Conservation (phyloP, 805 yeast genomes). For the Kodamaea neixiangensis region DNA sequence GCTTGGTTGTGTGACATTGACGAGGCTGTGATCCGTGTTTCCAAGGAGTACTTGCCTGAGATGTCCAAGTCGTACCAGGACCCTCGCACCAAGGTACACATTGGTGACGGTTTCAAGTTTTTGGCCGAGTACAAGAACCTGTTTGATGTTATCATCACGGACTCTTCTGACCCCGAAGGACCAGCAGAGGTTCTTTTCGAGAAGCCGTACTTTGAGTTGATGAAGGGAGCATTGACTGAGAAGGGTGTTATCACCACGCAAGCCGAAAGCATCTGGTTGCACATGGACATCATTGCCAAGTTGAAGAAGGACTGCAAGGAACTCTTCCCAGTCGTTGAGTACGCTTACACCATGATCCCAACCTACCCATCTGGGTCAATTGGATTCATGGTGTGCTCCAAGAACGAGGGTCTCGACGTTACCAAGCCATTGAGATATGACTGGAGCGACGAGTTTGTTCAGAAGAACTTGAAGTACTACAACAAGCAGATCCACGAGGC, state of each 20-base stretch:
- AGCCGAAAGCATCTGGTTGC: slow-evolving; percentile 95
- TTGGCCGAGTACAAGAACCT: slow-evolving; percentile 78
- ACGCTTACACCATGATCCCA: slow-evolving; percentile 91
- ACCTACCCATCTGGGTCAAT: slow-evolving; percentile 97
- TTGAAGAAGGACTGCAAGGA: slow-evolving; percentile 78
- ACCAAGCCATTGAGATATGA: slow-evolving; percentile 64
- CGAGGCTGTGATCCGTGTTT: slow-evolving; percentile 84
- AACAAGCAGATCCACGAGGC: slow-evolving; percentile 83
- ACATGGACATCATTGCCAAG: slow-evolving; percentile 77
- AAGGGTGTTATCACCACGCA: slow-evolving; percentile 92
- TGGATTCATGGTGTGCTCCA: slow-evolving; percentile 96
- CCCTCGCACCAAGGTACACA: slow-evolving; percentile 87
- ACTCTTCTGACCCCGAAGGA: slow-evolving; percentile 98
- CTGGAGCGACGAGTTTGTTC: slow-evolving; percentile 62
- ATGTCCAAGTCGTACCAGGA: slow-evolving; percentile 83
- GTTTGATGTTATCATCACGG: slow-evolving; percentile 94
- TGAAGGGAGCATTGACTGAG: slow-evolving; percentile 84
- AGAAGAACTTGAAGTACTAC: slow-evolving; percentile 74
- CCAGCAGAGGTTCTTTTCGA: slow-evolving; percentile 95
- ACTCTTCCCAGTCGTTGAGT: slow-evolving; percentile 90
- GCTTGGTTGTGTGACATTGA: slow-evolving; percentile 94
- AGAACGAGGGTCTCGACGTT: slow-evolving; percentile 66
- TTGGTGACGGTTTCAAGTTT: slow-evolving; percentile 98
- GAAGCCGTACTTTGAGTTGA: slow-evolving; percentile 83
- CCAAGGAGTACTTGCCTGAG: slow-evolving; percentile 84